phyloP scores from a whole-genome alignment of 768 basidiomycete genomes.

The Candolleomyces eurysporus region DNA sequence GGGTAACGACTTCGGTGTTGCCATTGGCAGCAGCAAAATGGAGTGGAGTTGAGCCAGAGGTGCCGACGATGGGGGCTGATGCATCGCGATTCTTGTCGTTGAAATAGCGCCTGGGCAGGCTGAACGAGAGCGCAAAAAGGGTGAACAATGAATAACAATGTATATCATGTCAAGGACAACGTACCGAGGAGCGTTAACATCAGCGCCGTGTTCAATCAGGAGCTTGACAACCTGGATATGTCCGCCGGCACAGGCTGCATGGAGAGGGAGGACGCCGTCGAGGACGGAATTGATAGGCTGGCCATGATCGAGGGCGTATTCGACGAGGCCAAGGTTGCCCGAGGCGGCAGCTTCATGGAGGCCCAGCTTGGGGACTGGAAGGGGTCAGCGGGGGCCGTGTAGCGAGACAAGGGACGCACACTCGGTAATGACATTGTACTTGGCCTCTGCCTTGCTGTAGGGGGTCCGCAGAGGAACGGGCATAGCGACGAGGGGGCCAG shows the following conservation, averaged over 20 bases:
- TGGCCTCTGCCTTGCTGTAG: conserved; percentile 49
- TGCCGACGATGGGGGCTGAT: conserved; percentile 70
- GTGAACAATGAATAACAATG: conserved; percentile 12
- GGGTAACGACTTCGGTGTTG: conserved; percentile 71
- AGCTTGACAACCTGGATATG: conserved; percentile 84
- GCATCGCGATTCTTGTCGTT: conserved; percentile 64
- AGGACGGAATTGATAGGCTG: conserved; percentile 96
- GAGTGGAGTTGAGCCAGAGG: conserved; percentile 89
- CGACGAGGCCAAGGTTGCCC: conserved; percentile 90
- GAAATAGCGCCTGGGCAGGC: conserved; percentile 73
- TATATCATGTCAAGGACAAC: conserved; percentile 13
- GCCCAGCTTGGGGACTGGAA: conserved; percentile 69
- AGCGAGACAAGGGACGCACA: conserved; percentile 34
- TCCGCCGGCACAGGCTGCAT: conserved; percentile 92
- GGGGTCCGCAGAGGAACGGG: conserved; percentile 49
- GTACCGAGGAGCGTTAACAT: conserved; percentile 93
- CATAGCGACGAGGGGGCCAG: conserved; percentile 29
- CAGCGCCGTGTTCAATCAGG: conserved; percentile 92
- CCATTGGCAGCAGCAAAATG: conserved; percentile 98
- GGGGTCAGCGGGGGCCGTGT: conserved; percentile 8
- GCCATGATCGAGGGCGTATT: conserved; percentile 89
- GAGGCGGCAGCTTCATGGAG: conserved; percentile 75
- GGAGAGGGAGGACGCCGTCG: conserved; percentile 94
- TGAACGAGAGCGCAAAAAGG: conserved; percentile 22
- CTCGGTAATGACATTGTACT: conserved; percentile 58